Evolutionary conservation across 108 stramenopile genomes (phyloP).

Genomic region (Skeletonema tropicum): DNA sequence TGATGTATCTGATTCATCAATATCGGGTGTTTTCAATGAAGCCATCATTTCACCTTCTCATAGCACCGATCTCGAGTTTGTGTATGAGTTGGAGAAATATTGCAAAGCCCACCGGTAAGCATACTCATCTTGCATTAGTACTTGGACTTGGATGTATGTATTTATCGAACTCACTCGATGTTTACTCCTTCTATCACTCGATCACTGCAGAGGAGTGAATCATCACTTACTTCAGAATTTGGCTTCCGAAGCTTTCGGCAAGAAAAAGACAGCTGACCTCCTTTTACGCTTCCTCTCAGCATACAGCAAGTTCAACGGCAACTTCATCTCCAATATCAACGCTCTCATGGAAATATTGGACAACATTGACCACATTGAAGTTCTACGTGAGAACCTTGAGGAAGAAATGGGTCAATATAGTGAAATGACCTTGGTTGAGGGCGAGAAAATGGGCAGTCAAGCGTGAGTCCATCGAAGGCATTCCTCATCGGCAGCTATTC

Average conservation of each 20-base stretch:
- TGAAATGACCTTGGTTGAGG: slow-evolving; percentile 16
- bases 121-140: background rate
- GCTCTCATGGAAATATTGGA: slow-evolving; percentile 5
- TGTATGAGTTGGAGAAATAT: slow-evolving; percentile 4
- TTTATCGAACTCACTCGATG: background rate
- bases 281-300: slow-evolving; percentile 10
- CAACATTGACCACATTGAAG: slow-evolving; percentile 10
- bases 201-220: slow-evolving; percentile 6
- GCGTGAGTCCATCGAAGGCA: background rate
- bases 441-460: slow-evolving; percentile 14
- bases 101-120: background rate
- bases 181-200: background rate
- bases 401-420: slow-evolving; percentile 26
- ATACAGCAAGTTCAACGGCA: slow-evolving; percentile 5
- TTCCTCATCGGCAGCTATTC: slow-evolving; percentile 18
- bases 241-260: slow-evolving; percentile 6
- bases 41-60: background rate
- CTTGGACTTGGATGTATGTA: too few relatives aligned
- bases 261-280: slow-evolving; percentile 14
- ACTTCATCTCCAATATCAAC: slow-evolving; percentile 12
- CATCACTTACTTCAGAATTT: slow-evolving; percentile 9
- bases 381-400: slow-evolving; percentile 19
- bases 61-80: background rate
- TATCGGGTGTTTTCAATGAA: background rate
- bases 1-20: background rate